phyloP scores from a whole-genome alignment of 1,284 basidiomycete species.

The Fistulinella cinereoalba region DNA sequence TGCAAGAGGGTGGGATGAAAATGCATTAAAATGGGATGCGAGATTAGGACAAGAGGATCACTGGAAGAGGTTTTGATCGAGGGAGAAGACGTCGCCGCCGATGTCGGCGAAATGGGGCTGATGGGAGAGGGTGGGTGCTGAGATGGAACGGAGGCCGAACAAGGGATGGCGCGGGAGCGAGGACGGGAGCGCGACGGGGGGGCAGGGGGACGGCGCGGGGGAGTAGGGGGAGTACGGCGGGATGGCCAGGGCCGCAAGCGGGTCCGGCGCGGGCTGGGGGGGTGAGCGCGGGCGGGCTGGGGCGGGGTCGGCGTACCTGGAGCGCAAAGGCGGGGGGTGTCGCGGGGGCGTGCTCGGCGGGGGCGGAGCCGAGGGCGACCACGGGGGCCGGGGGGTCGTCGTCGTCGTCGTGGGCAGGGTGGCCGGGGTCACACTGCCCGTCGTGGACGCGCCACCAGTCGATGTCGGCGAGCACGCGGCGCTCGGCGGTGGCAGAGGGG shows the following conservation, averaged over 20 bases:
- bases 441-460: slow-evolving; percentile 80
- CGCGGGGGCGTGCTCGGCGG: too few relatives aligned
- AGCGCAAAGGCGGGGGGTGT: too few relatives aligned
- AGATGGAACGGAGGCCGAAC: slow-evolving; percentile 36
- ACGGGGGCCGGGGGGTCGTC: slow-evolving; percentile 17
- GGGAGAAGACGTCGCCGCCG: slow-evolving; percentile 45
- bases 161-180: slow-evolving; percentile 15
- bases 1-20: slow-evolving; percentile 33
- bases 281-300: too few relatives aligned
- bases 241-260: slow-evolving; percentile 52
- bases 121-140: slow-evolving; percentile 27
- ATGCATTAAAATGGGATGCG: slow-evolving; percentile 29
- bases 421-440: slow-evolving; percentile 55
- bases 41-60: slow-evolving; percentile 25
- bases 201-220: too few relatives aligned
- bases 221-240: slow-evolving; percentile 51
- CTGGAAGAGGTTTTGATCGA: slow-evolving; percentile 45
- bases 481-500: slow-evolving; percentile 61
- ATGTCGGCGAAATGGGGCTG: slow-evolving; percentile 46
- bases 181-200: slow-evolving; percentile 20
- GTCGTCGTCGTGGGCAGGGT: slow-evolving; percentile 32
- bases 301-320: slow-evolving; percentile 24
- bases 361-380: too few relatives aligned
- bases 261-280: too few relatives aligned
- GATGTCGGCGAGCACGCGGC: slow-evolving; percentile 76